phyloP scores from a whole-genome alignment of 2,329 filamentous ascomycete genomes.

The Colletotrichum truncatum region DNA sequence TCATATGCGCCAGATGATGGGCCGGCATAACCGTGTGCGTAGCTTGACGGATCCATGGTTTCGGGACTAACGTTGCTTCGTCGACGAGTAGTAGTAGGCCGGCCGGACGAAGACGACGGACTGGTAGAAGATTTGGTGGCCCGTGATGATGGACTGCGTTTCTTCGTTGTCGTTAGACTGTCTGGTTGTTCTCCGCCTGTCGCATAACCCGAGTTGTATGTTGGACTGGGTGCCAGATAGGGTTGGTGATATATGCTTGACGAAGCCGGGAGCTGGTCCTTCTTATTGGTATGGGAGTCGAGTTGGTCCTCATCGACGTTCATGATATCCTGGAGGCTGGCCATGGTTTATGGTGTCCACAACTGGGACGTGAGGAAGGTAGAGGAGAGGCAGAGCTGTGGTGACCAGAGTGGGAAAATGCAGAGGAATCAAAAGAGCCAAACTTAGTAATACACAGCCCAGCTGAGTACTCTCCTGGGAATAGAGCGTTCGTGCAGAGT shows the following conservation, averaged over 20 bases:
- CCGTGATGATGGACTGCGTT: slow-evolving; percentile 44
- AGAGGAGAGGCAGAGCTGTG: slow-evolving; percentile 24
- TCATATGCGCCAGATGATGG: slow-evolving; percentile 35
- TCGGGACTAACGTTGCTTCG: slow-evolving; percentile 58
- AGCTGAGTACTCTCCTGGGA: slow-evolving; percentile 44
- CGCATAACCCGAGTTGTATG: slow-evolving; percentile 49
- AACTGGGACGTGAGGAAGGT: slow-evolving; percentile 44
- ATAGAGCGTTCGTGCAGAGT: slow-evolving; percentile 40
- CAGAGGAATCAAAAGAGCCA: slow-evolving; percentile 41
- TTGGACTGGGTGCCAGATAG: slow-evolving; percentile 40
- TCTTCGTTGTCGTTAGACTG: slow-evolving; percentile 43
- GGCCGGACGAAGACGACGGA: slow-evolving; percentile 33
- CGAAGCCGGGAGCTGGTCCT: slow-evolving; percentile 47
- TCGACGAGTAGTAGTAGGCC: slow-evolving; percentile 39
- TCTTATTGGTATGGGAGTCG: slow-evolving; percentile 55
- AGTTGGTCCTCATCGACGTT: slow-evolving; percentile 60
- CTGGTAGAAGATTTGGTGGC: slow-evolving; percentile 40
- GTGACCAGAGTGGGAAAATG: slow-evolving; percentile 10
- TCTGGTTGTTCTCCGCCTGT: slow-evolving; percentile 44
- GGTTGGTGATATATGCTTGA: slow-evolving; percentile 44
- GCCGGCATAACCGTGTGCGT: slow-evolving; percentile 32
- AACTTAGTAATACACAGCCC: slow-evolving; percentile 60
- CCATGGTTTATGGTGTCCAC: slow-evolving; percentile 55
- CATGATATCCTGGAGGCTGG: slow-evolving; percentile 66
- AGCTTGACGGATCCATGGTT: slow-evolving; percentile 55